These are phyloP conservation scores for Inonotus hispidus DNA, from an alignment of 1,284 basidiomycete genomes.

Conservation along the genomic window DNA sequence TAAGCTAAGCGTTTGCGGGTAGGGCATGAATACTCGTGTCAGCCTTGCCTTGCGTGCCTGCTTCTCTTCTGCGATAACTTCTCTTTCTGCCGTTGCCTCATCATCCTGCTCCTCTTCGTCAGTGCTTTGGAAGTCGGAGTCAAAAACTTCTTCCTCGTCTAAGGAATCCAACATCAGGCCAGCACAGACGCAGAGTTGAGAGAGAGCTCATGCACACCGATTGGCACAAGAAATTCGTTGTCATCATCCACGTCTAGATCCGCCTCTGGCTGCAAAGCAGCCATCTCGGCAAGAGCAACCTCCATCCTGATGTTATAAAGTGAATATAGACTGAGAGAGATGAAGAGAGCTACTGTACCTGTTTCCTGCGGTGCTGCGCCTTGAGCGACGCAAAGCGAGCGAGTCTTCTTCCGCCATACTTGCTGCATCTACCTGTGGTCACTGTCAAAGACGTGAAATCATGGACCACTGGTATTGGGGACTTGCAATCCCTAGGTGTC, in stretches of 20 bases:
- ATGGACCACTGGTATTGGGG: no score
- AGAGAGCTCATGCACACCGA: conserved; percentile 34
- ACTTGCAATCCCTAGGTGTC: no score
- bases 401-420: conserved; percentile 34
- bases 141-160: conserved; percentile 78
- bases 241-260: conserved; percentile 62
- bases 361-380: conserved; percentile 70
- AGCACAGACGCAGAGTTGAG: neutral
- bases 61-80: conserved; percentile 56
- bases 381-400: conserved; percentile 53
- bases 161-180: neutral
- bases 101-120: conserved; percentile 63
- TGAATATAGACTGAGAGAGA: conserved; percentile 14
- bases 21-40: neutral
- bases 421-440: neutral
- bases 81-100: conserved; percentile 49
- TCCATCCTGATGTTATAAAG: conserved; percentile 49
- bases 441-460: conserved; percentile 17
- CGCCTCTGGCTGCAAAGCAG: conserved; percentile 40
- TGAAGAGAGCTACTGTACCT: conserved; percentile 35
- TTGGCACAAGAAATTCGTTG: conserved; percentile 58
- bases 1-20: neutral
- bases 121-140: conserved; percentile 77
- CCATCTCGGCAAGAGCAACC: conserved; percentile 66
- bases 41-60: conserved; percentile 46